phyloP scores from a whole-genome alignment of 1,284 basidiomycete genomes.

The Malassezia yamatoensis region DNA sequence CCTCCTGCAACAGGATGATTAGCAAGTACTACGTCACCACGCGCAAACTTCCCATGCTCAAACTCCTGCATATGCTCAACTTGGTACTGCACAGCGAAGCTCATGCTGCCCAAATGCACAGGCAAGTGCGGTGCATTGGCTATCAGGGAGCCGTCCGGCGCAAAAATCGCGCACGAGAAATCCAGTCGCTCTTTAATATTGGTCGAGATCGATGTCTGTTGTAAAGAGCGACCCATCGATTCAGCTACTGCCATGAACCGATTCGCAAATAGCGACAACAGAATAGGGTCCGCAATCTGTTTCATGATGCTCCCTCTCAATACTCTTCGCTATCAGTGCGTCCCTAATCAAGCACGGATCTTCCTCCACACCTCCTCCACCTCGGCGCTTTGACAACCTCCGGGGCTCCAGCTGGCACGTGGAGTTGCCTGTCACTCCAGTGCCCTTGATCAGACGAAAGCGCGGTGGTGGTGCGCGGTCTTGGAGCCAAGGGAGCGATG shows the following conservation, averaged over 20 bases:
- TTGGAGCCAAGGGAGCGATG: not conserved
- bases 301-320: not conserved
- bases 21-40: conserved; percentile 81
- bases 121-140: conserved; percentile 75
- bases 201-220: conserved; percentile 75
- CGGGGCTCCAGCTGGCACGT: not conserved
- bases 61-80: conserved; percentile 59
- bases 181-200: conserved; percentile 83
- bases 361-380: too few relatives aligned
- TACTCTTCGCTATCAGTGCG: not conserved
- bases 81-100: conserved; percentile 77
- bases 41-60: conserved; percentile 52
- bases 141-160: conserved; percentile 77
- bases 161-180: conserved; percentile 77
- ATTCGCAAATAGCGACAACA: conserved; percentile 79
- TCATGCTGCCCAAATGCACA: conserved; percentile 55
- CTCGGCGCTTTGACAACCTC: too few relatives aligned
- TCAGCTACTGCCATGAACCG: conserved; percentile 86
- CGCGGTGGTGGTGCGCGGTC: not conserved
- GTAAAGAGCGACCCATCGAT: conserved; percentile 79
- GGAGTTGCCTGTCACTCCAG: not conserved
- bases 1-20: conserved; percentile 81
- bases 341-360: too few relatives aligned
- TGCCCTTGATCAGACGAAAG: too few relatives aligned
- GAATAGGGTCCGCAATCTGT: conserved; percentile 61